A percentile compares a stretch with the other conserved stretches of the same genome.
Conservation (phyloP, 345 rosid species). For the Corymbia maculata region DNA sequence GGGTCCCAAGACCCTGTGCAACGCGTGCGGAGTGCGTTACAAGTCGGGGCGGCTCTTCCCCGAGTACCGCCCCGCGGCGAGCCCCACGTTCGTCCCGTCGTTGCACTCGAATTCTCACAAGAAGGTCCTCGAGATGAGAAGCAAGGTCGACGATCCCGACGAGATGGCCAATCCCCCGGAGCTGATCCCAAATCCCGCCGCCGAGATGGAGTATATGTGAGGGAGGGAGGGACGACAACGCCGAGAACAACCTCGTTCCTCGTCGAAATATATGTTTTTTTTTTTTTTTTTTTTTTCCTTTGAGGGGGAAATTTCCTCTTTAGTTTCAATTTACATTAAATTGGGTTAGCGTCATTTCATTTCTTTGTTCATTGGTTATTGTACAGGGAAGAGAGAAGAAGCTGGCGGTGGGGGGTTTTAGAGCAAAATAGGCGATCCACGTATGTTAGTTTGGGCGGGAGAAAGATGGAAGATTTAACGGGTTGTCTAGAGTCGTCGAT, state of each 20-base stretch:
- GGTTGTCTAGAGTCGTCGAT: constrained; percentile 15
- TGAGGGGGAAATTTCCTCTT: background rate
- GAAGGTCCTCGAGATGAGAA: constrained; percentile 93
- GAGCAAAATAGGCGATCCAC: constrained; percentile 21
- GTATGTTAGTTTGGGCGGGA: constrained; percentile 14
- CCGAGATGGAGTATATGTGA: constrained; percentile 29
- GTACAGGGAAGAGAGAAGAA: constrained; percentile 40
- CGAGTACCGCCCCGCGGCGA: constrained; percentile 92
- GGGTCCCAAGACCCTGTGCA: constrained; percentile 98
- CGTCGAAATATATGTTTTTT: background rate
- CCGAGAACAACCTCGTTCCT: background rate
- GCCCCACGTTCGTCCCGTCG: constrained; percentile 85
- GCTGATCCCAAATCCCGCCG: constrained; percentile 35
- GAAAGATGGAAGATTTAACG: constrained; percentile 19
- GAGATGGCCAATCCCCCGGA: constrained; percentile 1
- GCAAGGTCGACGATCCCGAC: constrained; percentile 21
- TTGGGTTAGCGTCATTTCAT: constrained; percentile 22
- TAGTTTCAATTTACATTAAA: background rate
- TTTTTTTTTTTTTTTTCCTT: background rate
- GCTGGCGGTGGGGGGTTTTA: constrained; percentile 8
- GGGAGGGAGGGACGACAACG: background rate
- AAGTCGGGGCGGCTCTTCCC: constrained; percentile 98
- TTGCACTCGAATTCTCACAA: constrained; percentile 94
- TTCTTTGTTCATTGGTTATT: constrained; percentile 32
- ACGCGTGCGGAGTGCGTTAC: constrained; percentile 93